Evolutionary conservation across 257 asterid species (phyloP), one percentile per base, ranked within the genome.

Genomic region (Solanum virginianum): DNA sequence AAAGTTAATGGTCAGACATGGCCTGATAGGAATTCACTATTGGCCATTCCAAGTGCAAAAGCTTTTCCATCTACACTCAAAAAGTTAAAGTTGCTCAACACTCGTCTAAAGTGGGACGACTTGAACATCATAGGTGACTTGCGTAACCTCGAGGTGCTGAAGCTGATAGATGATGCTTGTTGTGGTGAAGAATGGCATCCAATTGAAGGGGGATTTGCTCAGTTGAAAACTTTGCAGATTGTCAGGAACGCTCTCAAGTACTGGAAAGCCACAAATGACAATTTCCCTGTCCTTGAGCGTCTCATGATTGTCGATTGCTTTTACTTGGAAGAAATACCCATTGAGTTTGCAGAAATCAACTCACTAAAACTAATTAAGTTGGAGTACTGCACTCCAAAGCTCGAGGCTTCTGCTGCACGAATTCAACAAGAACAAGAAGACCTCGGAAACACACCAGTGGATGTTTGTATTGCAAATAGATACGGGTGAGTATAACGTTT

Each of bases 341-440:
- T n/a, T n/a, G n/a, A n/a, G n/a, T n/a, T n/a, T n/a, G n/a, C n/a
- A n/a, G n/a, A n/a, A n/a, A n/a, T n/a, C n/a, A n/a, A n/a, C n/a
- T n/a, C n/a, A n/a, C n/a, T n/a, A n/a, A n/a, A n/a, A n/a, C n/a
- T n/a, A n/a, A n/a, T n/a, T n/a, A n/a, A n/a, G n/a, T n/a, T n/a
- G n/a, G n/a, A n/a, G n/a, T n/a, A n/a, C n/a, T n/a, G n/a, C n/a
- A n/a, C n/a, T 57, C 32, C 36, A 11, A 0, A n/a, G n/a, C 56
- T 72, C 32, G 0, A 2, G 3, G 36, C 1, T 43, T 43, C 56
- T 43, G 56, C 20, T 3, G 1, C 32, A 72, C 36, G 20, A 43
- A 72, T 72, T 72, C 57, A 72, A 72, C 80, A 72, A 69, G 79
- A 69, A 69, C 79, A 69, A 43, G 20, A 43, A 72, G 56, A 72